Conservation (phyloP, 2,329 filamentous ascomycete species). For the Colletotrichum sp. region DNA sequence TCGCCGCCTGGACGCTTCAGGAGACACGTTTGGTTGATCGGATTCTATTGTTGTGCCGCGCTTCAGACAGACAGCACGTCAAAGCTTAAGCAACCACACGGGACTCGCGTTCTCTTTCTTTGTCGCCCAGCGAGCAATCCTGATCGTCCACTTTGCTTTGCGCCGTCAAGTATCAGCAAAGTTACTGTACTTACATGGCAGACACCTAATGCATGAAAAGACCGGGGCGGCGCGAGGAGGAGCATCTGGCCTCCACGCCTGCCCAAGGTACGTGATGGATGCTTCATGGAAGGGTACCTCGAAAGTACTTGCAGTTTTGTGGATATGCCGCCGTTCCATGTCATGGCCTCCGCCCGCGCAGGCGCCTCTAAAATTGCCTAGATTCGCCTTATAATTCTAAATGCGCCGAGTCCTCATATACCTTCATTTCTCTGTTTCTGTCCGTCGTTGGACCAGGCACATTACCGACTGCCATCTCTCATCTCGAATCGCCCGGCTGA, state of each 20-base stretch:
- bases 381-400: neutral
- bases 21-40: neutral
- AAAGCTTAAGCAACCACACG: conserved; percentile 8
- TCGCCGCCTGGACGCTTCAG: conserved; percentile 9
- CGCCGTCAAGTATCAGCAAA: neutral
- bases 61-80: conserved; percentile 4
- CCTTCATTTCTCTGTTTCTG: neutral
- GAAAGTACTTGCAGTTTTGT: conserved; percentile 5
- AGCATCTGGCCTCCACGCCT: neutral
- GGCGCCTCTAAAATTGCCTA: neutral
- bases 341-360: neutral
- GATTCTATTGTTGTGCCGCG: neutral
- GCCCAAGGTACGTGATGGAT: neutral
- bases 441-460: neutral
- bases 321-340: neutral
- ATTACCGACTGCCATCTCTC: neutral
- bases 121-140: neutral
- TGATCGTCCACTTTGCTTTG: neutral
- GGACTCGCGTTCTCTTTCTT: neutral
- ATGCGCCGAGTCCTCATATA: neutral
- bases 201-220: neutral
- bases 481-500: neutral
- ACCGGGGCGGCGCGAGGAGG: neutral
- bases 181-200: neutral
- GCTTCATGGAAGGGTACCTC: neutral